These are phyloP conservation scores for Styphnolobium japonicum DNA, from an alignment of 306 rosid genomes.

Conservation along the genomic window DNA sequence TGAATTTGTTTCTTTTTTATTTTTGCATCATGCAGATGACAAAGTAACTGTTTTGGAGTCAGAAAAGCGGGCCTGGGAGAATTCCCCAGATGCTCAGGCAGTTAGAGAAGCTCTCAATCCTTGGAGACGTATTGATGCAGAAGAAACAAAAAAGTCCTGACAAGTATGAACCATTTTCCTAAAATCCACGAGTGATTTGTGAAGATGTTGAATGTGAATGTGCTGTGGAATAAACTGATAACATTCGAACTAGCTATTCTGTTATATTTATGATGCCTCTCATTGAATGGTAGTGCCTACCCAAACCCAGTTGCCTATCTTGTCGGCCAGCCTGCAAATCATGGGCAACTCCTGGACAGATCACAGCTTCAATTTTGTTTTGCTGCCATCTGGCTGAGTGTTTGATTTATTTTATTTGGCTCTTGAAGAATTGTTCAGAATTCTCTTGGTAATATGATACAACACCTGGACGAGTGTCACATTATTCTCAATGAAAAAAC, in stretches of 20 bases:
- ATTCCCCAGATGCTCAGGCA: slow-evolving; percentile 73
- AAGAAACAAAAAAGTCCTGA: slow-evolving; percentile 35
- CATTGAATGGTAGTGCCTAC: neutral
- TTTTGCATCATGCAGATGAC: slow-evolving; percentile 56
- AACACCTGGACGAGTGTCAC: neutral
- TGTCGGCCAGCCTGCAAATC: neutral
- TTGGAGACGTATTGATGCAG: slow-evolving; percentile 37
- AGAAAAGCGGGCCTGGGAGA: slow-evolving; percentile 81
- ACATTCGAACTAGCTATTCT: neutral
- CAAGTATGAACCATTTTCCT: neutral
- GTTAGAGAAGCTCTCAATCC: slow-evolving; percentile 60
- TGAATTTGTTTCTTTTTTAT: slow-evolving; percentile 17
- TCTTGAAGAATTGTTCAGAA: neutral
- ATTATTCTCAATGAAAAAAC: neutral
- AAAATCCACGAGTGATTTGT: neutral
- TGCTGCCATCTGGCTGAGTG: neutral
- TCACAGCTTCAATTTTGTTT: neutral
- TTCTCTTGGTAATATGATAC: neutral
- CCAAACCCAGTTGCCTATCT: neutral
- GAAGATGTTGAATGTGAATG: neutral
- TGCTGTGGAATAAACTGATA: neutral
- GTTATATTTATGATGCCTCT: neutral
- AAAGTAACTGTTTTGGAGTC: slow-evolving; percentile 87
- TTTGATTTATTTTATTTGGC: neutral
- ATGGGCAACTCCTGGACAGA: neutral